Conservation (phyloP, 2,329 filamentous ascomycete genomes). For the Alternaria gansuensis region DNA sequence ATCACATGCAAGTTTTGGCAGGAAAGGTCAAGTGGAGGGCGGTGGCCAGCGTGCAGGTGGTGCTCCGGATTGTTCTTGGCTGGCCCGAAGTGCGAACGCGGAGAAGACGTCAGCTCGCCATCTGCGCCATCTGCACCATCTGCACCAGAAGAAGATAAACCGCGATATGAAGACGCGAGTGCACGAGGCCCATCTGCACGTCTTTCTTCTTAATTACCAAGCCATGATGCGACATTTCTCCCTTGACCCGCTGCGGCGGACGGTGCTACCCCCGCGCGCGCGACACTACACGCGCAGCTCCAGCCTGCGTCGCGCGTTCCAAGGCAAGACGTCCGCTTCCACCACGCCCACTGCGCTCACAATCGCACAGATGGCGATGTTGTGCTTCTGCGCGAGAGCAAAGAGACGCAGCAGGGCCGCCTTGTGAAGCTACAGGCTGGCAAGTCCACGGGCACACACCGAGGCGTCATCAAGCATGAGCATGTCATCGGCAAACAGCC, state of each 20-base stretch:
- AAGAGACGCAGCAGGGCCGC: constrained; percentile 50
- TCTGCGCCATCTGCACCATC: too few relatives aligned
- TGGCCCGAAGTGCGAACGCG: constrained; percentile 26
- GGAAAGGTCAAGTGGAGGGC: constrained; percentile 1
- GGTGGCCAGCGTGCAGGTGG: constrained; percentile 15
- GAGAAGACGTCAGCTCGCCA: constrained; percentile 19
- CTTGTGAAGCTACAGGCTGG: constrained; percentile 53
- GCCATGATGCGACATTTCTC: constrained; percentile 39
- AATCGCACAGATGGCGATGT: constrained; percentile 48
- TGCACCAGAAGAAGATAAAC: too few relatives aligned
- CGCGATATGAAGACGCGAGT: too few relatives aligned
- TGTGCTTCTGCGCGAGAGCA: constrained; percentile 56
- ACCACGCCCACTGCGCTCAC: constrained; percentile 23
- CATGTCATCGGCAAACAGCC: constrained; percentile 71
- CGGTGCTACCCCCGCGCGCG: constrained; percentile 5
- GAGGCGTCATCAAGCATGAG: constrained; percentile 59
- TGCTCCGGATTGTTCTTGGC: constrained; percentile 30
- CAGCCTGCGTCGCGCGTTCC: constrained; percentile 35
- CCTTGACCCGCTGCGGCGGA: constrained; percentile 10
- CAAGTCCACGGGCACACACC: constrained; percentile 54
- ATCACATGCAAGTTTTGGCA: constrained; percentile 21
- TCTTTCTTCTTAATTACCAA: constrained; percentile 19
- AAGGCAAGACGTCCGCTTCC: constrained; percentile 36
- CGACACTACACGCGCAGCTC: constrained; percentile 35
- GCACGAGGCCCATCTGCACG: too few relatives aligned